A percentile compares a stretch with the other conserved stretches of the same genome.
Evolutionary conservation across 805 yeast species (phyloP).

Genomic region (Zygoascus flipseniorum): DNA sequence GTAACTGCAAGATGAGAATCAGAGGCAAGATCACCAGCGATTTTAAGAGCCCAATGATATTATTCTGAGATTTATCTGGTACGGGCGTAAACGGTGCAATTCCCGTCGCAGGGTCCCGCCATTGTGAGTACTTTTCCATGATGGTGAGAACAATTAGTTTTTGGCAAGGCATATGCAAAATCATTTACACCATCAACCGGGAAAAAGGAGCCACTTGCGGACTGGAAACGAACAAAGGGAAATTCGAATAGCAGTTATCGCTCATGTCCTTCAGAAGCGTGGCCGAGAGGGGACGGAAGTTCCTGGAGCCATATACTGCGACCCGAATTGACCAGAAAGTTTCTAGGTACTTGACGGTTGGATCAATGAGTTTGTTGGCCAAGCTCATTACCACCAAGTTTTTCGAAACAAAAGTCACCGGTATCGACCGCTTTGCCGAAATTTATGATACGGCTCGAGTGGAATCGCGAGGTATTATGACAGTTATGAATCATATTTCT

Average conservation of each 20-base stretch:
- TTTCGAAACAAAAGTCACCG: slow-evolving; percentile 55
- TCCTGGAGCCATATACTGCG: slow-evolving; percentile 56
- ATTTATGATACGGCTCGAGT: slow-evolving; percentile 54
- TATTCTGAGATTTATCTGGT: slow-evolving; percentile 8
- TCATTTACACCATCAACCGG: neutral
- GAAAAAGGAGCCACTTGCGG: too few relatives aligned
- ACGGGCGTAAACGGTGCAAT: slow-evolving; percentile 77
- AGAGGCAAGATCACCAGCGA: neutral
- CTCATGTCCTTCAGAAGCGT: slow-evolving; percentile 16
- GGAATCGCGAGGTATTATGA: slow-evolving; percentile 69
- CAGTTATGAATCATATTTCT: slow-evolving; percentile 80
- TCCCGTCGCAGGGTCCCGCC: slow-evolving; percentile 91
- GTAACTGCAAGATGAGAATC: neutral
- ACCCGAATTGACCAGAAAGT: slow-evolving; percentile 51
- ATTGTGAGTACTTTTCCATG: slow-evolving; percentile 78
- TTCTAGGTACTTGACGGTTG: slow-evolving; percentile 61
- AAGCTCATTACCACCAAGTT: slow-evolving; percentile 51
- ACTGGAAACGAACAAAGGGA: neutral
- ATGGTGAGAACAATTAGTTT: neutral
- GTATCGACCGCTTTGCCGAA: slow-evolving; percentile 53
- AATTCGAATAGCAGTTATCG: neutral
- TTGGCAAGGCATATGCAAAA: neutral
- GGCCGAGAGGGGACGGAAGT: slow-evolving; percentile 51
- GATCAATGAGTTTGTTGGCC: slow-evolving; percentile 54
- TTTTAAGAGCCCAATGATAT: neutral